phyloP scores from a whole-genome alignment of 208 protist species.

The Angomonas deanei region DNA sequence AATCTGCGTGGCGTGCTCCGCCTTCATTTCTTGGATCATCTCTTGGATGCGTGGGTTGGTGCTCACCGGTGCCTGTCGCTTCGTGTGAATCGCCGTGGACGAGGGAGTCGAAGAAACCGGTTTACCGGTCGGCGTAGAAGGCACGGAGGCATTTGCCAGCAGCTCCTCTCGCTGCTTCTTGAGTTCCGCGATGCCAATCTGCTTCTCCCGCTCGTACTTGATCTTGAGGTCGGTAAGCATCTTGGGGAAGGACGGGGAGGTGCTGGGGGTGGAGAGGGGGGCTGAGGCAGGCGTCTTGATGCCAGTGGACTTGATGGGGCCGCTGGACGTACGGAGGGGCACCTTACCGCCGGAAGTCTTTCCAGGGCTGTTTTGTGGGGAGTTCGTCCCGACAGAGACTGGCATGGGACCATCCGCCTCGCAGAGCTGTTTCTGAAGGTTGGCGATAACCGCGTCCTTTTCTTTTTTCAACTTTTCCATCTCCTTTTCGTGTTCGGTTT shows the following conservation, averaged over 20 bases:
- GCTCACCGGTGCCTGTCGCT: not conserved
- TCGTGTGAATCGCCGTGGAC: not conserved
- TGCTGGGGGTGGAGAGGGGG: not conserved
- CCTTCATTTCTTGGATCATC: conserved; percentile 21
- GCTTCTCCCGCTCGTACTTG: conserved; percentile 13
- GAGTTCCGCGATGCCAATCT: conserved; percentile 9
- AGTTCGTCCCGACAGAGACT: not conserved
- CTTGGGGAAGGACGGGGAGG: not conserved
- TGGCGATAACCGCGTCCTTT: not conserved
- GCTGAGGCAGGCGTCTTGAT: not conserved
- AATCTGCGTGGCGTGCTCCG: conserved; percentile 19
- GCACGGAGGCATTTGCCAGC: not conserved
- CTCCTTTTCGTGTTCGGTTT: conserved; percentile 5
- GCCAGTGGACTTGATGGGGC: not conserved
- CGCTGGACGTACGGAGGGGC: not conserved
- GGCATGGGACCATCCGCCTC: conserved; percentile 10
- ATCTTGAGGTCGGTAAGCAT: not conserved
- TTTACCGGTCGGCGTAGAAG: too few relatives aligned
- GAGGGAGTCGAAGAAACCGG: not conserved
- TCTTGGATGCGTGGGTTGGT: not conserved
- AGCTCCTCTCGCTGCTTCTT: conserved; percentile 9
- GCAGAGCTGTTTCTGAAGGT: conserved; percentile 19
- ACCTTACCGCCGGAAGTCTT: not conserved
- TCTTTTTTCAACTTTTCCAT: conserved; percentile 7
- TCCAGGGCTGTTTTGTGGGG: not conserved